phyloP scores from a whole-genome alignment of 208 protist species.

The Leishmania martiniquensis region DNA sequence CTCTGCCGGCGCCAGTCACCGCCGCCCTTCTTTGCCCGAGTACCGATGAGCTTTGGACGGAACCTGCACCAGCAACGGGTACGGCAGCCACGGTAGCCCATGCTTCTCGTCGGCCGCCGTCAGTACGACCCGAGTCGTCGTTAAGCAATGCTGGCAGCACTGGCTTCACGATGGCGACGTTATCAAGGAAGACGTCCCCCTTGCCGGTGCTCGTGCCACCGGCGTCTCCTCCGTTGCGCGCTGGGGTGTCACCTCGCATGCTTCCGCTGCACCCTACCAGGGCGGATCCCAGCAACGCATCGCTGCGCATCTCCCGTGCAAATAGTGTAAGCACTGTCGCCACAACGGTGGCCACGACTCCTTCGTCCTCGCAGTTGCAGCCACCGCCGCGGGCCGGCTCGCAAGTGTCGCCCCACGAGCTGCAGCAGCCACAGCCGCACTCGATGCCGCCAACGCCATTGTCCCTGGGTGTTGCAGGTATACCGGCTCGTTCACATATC shows the following conservation, averaged over 20 bases:
- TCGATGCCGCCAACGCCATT: conserved; percentile 6
- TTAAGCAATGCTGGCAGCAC: background rate
- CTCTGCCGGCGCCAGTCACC: conserved; percentile 19
- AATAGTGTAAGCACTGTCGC: conserved; percentile 16
- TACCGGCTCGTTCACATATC: background rate
- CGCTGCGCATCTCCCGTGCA: conserved; percentile 6
- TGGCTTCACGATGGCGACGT: background rate
- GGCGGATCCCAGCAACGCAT: conserved; percentile 1
- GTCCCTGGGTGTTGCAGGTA: background rate
- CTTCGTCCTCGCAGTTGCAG: conserved; percentile 11
- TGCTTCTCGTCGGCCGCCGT: conserved; percentile 3
- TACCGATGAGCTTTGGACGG: background rate
- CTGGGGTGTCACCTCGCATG: conserved; percentile 58
- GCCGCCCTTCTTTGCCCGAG: conserved; percentile 6
- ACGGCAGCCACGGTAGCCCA: background rate
- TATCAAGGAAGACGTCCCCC: background rate
- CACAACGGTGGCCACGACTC: conserved; percentile 4
- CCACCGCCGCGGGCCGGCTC: background rate
- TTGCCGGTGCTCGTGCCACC: background rate
- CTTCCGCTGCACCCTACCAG: conserved; percentile 42
- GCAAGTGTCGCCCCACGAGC: conserved; percentile 16
- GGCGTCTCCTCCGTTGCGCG: conserved; percentile 48
- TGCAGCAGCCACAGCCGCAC: conserved; percentile 1
- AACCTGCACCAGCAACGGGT: background rate
- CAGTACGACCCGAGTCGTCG: background rate